Conservation (phyloP, 306 rosid species). For the Ammopiptanthus mongolicus region DNA sequence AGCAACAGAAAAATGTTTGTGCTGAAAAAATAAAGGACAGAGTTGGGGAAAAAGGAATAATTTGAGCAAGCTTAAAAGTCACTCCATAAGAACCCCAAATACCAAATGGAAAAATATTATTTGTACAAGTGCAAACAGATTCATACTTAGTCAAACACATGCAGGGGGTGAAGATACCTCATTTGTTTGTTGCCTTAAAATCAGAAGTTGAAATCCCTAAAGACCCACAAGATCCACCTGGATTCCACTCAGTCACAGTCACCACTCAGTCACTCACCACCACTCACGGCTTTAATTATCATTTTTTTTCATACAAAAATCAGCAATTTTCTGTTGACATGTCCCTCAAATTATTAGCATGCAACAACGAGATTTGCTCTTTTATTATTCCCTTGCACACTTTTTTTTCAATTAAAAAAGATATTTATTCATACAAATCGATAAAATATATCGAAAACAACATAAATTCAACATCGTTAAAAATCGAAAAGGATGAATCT, state of each 20-base stretch:
- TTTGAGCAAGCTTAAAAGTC: constrained; percentile 22
- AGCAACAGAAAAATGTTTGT: not conserved
- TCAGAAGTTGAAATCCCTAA: not conserved
- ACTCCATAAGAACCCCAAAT: constrained; percentile 15
- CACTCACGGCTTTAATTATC: constrained; percentile 31
- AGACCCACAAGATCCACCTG: not conserved
- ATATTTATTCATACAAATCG: too few relatives aligned
- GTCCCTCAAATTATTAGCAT: not conserved
- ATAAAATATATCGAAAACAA: too few relatives aligned
- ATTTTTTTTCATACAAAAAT: not conserved
- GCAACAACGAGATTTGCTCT: not conserved
- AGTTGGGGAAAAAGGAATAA: constrained; percentile 21
- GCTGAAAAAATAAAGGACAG: constrained; percentile 25
- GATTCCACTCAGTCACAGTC: constrained; percentile 19
- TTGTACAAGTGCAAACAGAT: not conserved
- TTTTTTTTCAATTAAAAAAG: too few relatives aligned
- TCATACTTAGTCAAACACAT: not conserved
- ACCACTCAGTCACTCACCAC: constrained; percentile 9
- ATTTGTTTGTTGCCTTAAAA: not conserved
- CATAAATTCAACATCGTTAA: too few relatives aligned
- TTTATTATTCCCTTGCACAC: not conserved
- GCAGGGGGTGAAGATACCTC: not conserved
- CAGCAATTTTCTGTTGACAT: not conserved
- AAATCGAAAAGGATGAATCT: too few relatives aligned
- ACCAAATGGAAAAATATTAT: constrained; percentile 2